A percentile compares a stretch with the other conserved stretches of the same genome.
phyloP scores from a whole-genome alignment of 345 rosid genomes.

The Eucalyptus brandiana region DNA sequence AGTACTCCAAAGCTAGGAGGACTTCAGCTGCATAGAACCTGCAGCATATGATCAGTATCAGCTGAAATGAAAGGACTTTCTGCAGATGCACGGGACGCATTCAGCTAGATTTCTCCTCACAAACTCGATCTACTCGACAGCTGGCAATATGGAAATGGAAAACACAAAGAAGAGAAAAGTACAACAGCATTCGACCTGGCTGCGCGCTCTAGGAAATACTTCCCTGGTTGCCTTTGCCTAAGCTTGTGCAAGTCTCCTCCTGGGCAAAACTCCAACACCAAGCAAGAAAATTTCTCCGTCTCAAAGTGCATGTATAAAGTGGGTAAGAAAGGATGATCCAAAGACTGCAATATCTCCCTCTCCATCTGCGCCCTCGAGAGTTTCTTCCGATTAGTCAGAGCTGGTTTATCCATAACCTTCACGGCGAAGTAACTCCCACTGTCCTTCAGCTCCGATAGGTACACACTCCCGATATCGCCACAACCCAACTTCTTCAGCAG shows the following conservation, averaged over 20 bases:
- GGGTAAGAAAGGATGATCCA: conserved; percentile 89
- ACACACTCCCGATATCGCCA: conserved; percentile 88
- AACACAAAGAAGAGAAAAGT: background rate
- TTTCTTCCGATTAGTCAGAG: conserved; percentile 64
- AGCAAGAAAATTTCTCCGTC: conserved; percentile 59
- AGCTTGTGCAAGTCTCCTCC: conserved; percentile 83
- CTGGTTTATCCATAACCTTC: conserved; percentile 69
- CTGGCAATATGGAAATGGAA: background rate
- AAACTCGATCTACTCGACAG: background rate
- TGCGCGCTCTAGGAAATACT: conserved; percentile 65
- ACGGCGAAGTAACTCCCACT: conserved; percentile 50
- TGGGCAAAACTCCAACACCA: conserved; percentile 91
- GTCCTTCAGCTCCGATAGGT: conserved; percentile 66
- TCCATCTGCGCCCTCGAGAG: conserved; percentile 74
- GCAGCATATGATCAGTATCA: background rate
- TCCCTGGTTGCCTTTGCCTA: conserved; percentile 67
- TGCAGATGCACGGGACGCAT: background rate
- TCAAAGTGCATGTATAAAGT: conserved; percentile 77
- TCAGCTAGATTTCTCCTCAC: background rate
- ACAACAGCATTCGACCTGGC: conserved; percentile 38
- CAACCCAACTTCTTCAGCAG: conserved; percentile 48
- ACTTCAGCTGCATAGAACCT: conserved; percentile 89
- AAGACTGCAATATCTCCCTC: conserved; percentile 63
- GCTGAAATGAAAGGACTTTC: background rate
- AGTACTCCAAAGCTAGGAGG: conserved; percentile 75